Evolutionary conservation across 495 filamentous ascomycete species (phyloP).

Genomic region (Annulohypoxylon bovei): DNA sequence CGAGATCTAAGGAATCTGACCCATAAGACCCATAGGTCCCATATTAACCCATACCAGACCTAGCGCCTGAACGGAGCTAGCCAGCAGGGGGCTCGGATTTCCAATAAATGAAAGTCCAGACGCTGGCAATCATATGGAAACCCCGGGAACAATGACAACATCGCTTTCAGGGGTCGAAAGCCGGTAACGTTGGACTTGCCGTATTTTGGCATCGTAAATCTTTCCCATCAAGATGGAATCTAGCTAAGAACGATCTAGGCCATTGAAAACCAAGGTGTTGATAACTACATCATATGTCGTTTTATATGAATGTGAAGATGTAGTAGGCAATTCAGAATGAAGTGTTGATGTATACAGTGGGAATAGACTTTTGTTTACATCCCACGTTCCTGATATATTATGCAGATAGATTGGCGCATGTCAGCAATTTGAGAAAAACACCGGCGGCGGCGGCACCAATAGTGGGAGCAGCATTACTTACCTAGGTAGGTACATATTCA

Average conservation of each 20-base stretch:
- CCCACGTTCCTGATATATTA: constrained; percentile 15
- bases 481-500: background rate
- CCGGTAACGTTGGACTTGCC: background rate
- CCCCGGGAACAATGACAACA: constrained; percentile 34
- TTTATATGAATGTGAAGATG: background rate
- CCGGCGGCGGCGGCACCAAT: background rate
- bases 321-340: constrained; percentile 11
- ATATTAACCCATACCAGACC: constrained; percentile 7
- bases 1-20: constrained; percentile 36
- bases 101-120: constrained; percentile 29
- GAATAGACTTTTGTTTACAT: constrained; percentile 22
- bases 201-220: constrained; percentile 2
- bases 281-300: background rate
- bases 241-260: background rate
- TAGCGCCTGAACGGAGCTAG: constrained; percentile 22
- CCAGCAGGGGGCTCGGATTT: constrained; percentile 10
- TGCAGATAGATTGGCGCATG: constrained; percentile 17
- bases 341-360: constrained; percentile 5
- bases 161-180: constrained; percentile 18
- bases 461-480: background rate
- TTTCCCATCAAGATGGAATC: background rate
- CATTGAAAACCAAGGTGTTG: background rate
- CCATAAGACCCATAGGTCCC: constrained; percentile 17
- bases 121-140: constrained; percentile 16
- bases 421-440: constrained; percentile 13